A percentile compares a stretch with the other conserved stretches of the same genome.
Evolutionary conservation across 2,329 filamentous ascomycete genomes (phyloP).

Genomic region (Hawksworthiomyces lignivorus): DNA sequence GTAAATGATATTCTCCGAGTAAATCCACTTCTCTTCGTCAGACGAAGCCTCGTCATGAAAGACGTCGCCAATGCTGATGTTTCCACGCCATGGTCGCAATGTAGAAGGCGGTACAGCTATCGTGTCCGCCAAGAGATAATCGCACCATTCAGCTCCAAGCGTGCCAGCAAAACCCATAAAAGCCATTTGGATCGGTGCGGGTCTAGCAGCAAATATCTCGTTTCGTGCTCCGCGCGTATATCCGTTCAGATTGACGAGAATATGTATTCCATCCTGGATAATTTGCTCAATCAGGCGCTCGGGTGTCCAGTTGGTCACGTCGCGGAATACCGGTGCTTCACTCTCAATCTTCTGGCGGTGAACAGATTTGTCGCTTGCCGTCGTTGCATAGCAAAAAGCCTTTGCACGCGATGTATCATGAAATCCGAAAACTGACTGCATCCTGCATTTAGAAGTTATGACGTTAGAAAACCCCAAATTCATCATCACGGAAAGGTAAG

Average conservation of each 20-base stretch:
- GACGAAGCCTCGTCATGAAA: slow-evolving; percentile 59
- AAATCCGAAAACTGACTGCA: slow-evolving; percentile 97
- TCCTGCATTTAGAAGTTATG: slow-evolving; percentile 34
- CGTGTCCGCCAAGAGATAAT: slow-evolving; percentile 87
- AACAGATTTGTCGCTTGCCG: slow-evolving; percentile 76
- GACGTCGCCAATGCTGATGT: slow-evolving; percentile 65
- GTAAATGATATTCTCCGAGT: slow-evolving; percentile 94
- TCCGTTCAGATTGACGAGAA: slow-evolving; percentile 94
- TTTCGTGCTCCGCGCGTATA: slow-evolving; percentile 96
- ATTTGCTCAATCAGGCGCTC: slow-evolving; percentile 84
- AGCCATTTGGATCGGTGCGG: slow-evolving; percentile 96
- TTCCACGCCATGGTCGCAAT: slow-evolving; percentile 69
- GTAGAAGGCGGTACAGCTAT: slow-evolving; percentile 79
- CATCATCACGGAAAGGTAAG: not conserved
- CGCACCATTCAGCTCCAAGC: slow-evolving; percentile 94
- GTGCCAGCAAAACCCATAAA: slow-evolving; percentile 99
- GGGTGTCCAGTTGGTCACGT: slow-evolving; percentile 79
- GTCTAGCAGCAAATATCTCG: slow-evolving; percentile 90
- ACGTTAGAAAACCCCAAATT: too few species aligned
- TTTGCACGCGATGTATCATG: slow-evolving; percentile 67
- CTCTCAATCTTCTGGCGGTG: slow-evolving; percentile 90
- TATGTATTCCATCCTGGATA: slow-evolving; percentile 79
- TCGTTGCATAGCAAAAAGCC: slow-evolving; percentile 94
- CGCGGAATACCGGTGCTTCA: slow-evolving; percentile 84
- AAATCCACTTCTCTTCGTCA: slow-evolving; percentile 76